A percentile compares a stretch with the other conserved stretches of the same genome.
phyloP scores from a whole-genome alignment of 768 basidiomycete species.

The Ramaria sp. region DNA sequence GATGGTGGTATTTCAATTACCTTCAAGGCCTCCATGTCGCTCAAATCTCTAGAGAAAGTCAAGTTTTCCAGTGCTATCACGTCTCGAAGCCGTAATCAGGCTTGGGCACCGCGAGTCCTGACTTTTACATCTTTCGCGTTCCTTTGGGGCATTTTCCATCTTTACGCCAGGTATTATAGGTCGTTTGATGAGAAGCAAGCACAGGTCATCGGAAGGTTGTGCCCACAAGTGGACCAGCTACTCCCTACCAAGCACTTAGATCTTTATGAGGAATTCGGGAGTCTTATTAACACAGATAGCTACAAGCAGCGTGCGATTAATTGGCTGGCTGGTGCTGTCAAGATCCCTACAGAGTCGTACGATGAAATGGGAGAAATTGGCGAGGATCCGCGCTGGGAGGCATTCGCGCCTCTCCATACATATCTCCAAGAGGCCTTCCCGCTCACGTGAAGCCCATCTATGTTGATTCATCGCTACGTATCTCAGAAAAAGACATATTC shows the following conservation, averaged over 20 bases:
- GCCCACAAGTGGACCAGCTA: constrained; percentile 24
- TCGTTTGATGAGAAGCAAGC: background rate
- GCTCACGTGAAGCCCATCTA: constrained; percentile 33
- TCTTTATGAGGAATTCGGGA: constrained; percentile 23
- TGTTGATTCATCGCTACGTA: background rate
- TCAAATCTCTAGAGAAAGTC: too few species aligned
- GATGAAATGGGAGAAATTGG: constrained; percentile 39
- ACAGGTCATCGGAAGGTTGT: constrained; percentile 12
- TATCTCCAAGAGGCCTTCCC: constrained; percentile 52
- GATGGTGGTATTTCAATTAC: too few species aligned
- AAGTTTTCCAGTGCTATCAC: too few species aligned
- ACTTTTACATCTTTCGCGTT: background rate
- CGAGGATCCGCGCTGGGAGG: constrained; percentile 42
- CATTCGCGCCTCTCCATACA: constrained; percentile 40
- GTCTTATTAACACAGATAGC: constrained; percentile 21
- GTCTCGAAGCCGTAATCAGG: too few species aligned
- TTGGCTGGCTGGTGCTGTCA: constrained; percentile 38
- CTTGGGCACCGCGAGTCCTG: background rate
- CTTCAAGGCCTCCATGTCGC: too few species aligned
- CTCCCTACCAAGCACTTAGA: constrained; percentile 23
- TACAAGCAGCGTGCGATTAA: constrained; percentile 33
- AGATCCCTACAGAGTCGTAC: constrained; percentile 36
- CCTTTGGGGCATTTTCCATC: background rate
- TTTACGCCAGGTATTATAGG: background rate
- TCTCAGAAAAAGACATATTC: background rate